phyloP scores from a whole-genome alignment of 306 rosid genomes.

The Cucumis sativus region DNA sequence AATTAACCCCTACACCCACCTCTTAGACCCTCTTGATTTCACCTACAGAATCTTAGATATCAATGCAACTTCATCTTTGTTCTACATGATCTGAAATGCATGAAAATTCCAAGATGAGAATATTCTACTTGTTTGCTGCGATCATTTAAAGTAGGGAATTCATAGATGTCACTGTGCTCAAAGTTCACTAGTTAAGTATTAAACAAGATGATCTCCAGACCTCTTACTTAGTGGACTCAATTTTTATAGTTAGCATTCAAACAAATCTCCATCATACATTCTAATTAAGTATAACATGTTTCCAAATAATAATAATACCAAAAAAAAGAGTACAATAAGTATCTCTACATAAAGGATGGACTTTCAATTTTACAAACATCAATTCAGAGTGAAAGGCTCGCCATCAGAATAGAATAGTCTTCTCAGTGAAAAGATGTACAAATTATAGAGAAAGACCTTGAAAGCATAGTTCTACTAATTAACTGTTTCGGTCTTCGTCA shows the following conservation, averaged over 20 bases:
- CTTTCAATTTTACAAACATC: neutral
- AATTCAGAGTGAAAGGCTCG: neutral
- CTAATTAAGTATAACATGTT: neutral
- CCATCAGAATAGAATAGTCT: neutral
- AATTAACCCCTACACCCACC: neutral
- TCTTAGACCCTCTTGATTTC: slow-evolving; percentile 3
- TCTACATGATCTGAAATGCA: slow-evolving; percentile 14
- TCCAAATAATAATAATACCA: neutral
- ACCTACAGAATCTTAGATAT: slow-evolving; percentile 12
- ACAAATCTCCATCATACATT: neutral
- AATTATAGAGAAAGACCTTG: neutral
- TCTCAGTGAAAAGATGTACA: neutral
- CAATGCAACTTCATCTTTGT: slow-evolving; percentile 17
- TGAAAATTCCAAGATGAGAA: slow-evolving; percentile 19
- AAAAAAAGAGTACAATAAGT: neutral
- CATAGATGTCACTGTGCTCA: neutral
- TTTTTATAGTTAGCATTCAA: neutral
- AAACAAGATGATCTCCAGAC: neutral
- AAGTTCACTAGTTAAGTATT: neutral
- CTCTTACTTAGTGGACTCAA: neutral
- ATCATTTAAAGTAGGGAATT: neutral
- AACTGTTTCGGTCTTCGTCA: neutral
- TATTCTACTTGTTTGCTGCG: slow-evolving; percentile 7
- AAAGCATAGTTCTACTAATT: neutral
- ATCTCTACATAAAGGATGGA: neutral